Evolutionary conservation across 257 asterid genomes (phyloP).

Genomic region (Primulina eburnea): DNA sequence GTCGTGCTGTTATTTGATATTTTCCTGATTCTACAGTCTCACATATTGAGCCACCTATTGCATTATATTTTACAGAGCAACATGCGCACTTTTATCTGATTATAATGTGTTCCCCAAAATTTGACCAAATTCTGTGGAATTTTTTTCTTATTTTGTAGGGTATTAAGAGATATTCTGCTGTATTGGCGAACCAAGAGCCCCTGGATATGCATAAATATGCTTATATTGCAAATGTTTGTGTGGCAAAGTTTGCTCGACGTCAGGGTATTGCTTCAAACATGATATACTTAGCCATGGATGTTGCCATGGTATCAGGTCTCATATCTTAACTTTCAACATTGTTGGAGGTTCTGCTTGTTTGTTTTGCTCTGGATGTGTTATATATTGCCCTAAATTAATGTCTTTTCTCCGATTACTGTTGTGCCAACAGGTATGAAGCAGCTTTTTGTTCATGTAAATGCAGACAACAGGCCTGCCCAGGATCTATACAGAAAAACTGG

Average conservation of each 20-base stretch:
- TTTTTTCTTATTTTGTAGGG: conserved; percentile 43
- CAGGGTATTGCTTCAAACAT: conserved; percentile 88
- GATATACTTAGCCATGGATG: conserved; percentile 69
- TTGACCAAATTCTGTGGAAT: background rate
- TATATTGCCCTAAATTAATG: conserved; percentile 5
- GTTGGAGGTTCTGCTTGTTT: background rate
- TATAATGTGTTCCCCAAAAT: background rate
- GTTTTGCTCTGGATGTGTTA: conserved; percentile 16
- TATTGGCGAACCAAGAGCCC: conserved; percentile 60
- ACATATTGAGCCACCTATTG: background rate
- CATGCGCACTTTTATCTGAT: background rate
- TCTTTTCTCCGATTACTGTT: conserved; percentile 17
- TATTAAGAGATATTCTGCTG: conserved; percentile 50
- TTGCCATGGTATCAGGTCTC: conserved; percentile 58
- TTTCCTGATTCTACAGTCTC: background rate
- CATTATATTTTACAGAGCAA: conserved; percentile 3
- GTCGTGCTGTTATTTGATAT: background rate
- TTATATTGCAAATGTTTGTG: conserved; percentile 83
- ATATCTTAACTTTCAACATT: conserved; percentile 16
- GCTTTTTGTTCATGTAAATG: conserved; percentile 78
- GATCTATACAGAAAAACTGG: conserved; percentile 75
- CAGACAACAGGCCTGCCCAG: conserved; percentile 71
- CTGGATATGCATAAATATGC: conserved; percentile 68
- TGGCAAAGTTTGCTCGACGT: conserved; percentile 87
- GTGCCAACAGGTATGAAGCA: conserved; percentile 64